Conservation (phyloP, 179 eudicot genomes). For the Spergularia azorica region DNA sequence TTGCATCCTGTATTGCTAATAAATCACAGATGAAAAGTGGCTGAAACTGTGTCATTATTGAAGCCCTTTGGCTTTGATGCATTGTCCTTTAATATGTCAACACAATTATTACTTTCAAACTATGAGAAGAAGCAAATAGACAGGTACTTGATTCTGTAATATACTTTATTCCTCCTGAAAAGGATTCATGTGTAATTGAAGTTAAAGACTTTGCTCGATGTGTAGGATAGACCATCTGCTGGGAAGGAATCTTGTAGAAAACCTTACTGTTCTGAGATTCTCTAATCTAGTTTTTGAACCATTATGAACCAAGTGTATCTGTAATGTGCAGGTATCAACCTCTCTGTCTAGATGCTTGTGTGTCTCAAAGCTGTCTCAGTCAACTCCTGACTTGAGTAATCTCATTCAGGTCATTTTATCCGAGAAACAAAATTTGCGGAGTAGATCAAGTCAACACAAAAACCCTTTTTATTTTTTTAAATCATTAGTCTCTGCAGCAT, state of each 20-base stretch:
- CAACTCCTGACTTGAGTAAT: neutral
- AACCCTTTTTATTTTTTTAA: neutral
- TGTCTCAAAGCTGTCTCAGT: neutral
- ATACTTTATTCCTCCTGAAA: no score
- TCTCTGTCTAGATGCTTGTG: neutral
- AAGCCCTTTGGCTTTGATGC: slow-evolving; percentile 40
- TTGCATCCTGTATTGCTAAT: slow-evolving; percentile 39
- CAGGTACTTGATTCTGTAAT: slow-evolving; percentile 24
- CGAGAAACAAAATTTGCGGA: slow-evolving; percentile 29
- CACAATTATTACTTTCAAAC: slow-evolving; percentile 31
- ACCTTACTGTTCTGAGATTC: slow-evolving; percentile 41
- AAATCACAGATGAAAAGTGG: slow-evolving; percentile 38
- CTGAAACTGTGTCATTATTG: slow-evolving; percentile 38
- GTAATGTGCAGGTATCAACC: slow-evolving; percentile 35
- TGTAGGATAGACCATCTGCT: slow-evolving; percentile 39
- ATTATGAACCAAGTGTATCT: slow-evolving; percentile 30
- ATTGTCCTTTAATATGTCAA: slow-evolving; percentile 23
- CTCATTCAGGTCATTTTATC: slow-evolving; percentile 31
- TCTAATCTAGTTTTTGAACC: slow-evolving; percentile 39
- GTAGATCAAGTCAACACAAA: slow-evolving; percentile 27
- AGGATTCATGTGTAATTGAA: neutral
- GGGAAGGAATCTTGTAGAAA: slow-evolving; percentile 43
- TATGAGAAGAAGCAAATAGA: slow-evolving; percentile 38
- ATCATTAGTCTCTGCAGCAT: neutral
- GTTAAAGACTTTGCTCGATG: neutral